These are phyloP conservation scores for Penicillium decumbens DNA, from an alignment of 2,329 filamentous ascomycete genomes.

Conservation along the genomic window DNA sequence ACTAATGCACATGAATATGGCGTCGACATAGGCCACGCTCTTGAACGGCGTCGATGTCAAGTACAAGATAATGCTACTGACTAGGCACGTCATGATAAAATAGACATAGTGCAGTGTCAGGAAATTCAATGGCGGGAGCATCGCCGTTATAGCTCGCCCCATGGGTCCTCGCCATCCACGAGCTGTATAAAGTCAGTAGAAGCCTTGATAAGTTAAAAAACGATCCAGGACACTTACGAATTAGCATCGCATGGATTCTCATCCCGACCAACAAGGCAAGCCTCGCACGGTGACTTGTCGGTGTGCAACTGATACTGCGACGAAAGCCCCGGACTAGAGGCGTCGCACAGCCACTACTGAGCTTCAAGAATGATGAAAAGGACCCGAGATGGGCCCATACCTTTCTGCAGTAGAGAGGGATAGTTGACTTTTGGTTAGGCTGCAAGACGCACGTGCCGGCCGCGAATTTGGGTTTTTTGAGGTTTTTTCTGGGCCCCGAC, in stretches of 20 bases:
- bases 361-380: not conserved
- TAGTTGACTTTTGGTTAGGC: not conserved
- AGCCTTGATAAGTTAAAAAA: not conserved
- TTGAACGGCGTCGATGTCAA: constrained; percentile 48
- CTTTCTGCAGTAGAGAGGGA: not conserved
- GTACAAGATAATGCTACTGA: constrained; percentile 59
- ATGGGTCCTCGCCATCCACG: constrained; percentile 18
- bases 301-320: not conserved
- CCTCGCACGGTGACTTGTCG: not conserved
- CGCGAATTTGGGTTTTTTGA: not conserved
- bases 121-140: constrained; percentile 50
- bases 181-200: constrained; percentile 13
- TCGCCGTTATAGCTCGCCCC: constrained; percentile 22
- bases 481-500: no score
- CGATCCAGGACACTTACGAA: constrained; percentile 4
- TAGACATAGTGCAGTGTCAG: constrained; percentile 64
- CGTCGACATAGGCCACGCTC: constrained; percentile 58
- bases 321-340: not conserved
- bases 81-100: constrained; percentile 54
- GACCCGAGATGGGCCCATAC: not conserved
- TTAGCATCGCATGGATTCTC: constrained; percentile 4
- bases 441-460: not conserved
- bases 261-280: not conserved
- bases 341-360: constrained; percentile 2
- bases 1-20: constrained; percentile 62